Evolutionary conservation across 1,139 yeast genomes (phyloP), one percentile per base, ranked within the genome.

Genomic region (Ogataea hybrid): DNA sequence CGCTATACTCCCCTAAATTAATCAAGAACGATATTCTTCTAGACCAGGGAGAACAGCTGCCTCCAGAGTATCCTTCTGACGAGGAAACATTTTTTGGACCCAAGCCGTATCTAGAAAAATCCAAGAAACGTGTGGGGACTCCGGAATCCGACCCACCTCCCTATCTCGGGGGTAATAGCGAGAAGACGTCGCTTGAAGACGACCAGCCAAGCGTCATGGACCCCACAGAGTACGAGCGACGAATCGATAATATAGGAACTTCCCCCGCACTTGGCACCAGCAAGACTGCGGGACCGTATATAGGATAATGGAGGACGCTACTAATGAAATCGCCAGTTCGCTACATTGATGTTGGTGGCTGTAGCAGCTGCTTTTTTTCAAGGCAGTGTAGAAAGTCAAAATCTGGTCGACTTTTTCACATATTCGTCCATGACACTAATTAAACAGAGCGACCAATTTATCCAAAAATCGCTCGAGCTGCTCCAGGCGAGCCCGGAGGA

Each of bases 11-110:
- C 25, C 52, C 53, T 5, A 44, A 43, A 16, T 67, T 48, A 10
- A 49, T 54, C 8, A 48, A 44, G 12, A 53, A 55, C 27, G 87
- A 82, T 53, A 70, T 76, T 27, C 62, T 84, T 4, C 65, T 84
- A 41, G 90, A 80, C 50, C 79, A 77, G 58, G 92, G 92, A 2
- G 92, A 82, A 49, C 84, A 77, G 34, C 61, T 84, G 30, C 92
- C 92, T 12, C 90, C 90, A 3, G 63, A 68, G 16, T 83, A 83
- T 54, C 81, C 84, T 0, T 77, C 70, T 29, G 80, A 77, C 12
- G 84, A 80, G 52, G 70, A 77, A 35, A 82, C 81, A 31, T 82
- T 82, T 53, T 81, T 82, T 56, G 87, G 87, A 0, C 67, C 68
- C 11, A 48, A 56, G 21, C 58, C 59, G 1, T 25, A 50, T 6